Conservation (phyloP, 208 protist species). For the Acanthamoeba culbertsoni region DNA sequence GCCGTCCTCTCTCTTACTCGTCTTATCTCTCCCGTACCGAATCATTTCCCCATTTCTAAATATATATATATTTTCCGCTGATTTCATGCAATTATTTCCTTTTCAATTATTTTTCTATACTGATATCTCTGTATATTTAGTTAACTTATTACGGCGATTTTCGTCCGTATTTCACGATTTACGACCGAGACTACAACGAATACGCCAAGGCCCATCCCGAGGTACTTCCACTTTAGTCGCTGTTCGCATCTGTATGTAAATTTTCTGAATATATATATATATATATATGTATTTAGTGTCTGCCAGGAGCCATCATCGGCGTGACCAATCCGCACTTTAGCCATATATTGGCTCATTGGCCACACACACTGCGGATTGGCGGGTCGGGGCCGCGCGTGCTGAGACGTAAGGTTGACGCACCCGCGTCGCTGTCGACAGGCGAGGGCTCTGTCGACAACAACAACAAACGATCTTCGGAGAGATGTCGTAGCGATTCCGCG, state of each 20-base stretch:
- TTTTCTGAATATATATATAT: neutral
- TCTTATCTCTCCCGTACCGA: neutral
- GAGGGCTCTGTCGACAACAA: no score
- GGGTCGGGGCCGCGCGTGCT: neutral
- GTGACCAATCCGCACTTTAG: conserved; percentile 39
- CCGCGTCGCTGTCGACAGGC: neutral
- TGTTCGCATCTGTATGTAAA: neutral
- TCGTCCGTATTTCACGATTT: conserved; percentile 33
- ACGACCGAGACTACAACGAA: conserved; percentile 30
- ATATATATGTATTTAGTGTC: neutral
- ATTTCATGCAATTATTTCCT: neutral
- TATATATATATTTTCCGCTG: neutral
- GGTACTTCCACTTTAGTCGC: neutral
- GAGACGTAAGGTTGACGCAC: neutral
- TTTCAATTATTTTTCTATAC: neutral
- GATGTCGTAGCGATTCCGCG: neutral
- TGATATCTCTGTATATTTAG: neutral
- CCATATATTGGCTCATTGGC: neutral
- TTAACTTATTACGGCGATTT: conserved; percentile 9
- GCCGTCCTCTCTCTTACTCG: neutral
- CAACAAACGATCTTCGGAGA: no score
- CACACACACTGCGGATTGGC: neutral
- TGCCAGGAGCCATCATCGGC: conserved; percentile 7
- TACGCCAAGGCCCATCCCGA: conserved; percentile 19
- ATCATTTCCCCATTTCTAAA: neutral